Conservation (phyloP, 2,329 filamentous ascomycete species). For the Fusarium sp. region DNA sequence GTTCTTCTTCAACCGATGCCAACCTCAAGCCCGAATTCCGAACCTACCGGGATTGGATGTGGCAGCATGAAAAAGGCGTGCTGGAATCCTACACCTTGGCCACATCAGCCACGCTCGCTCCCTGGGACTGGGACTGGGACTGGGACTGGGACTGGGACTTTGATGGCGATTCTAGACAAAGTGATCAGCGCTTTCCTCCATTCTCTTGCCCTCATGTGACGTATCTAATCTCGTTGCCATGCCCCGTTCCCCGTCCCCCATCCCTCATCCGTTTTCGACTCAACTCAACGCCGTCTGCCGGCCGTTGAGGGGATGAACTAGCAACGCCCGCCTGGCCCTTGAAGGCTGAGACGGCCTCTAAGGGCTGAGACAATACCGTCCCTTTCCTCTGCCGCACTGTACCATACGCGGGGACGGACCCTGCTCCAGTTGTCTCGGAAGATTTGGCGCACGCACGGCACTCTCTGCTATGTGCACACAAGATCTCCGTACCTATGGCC, state of each 20-base stretch:
- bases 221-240: slow-evolving; percentile 20
- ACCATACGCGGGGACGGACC: slow-evolving; percentile 9
- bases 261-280: neutral
- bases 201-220: slow-evolving; percentile 35
- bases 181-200: slow-evolving; percentile 32
- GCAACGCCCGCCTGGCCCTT: slow-evolving; percentile 15
- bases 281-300: slow-evolving; percentile 11
- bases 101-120: slow-evolving; percentile 9
- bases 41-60: neutral
- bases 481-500: neutral
- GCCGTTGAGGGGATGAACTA: neutral
- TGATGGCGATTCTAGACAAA: slow-evolving; percentile 28
- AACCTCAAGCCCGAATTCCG: neutral
- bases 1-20: slow-evolving; percentile 6
- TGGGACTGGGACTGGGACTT: neutral
- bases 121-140: neutral
- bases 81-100: neutral
- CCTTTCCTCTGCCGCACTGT: neutral
- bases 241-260: slow-evolving; percentile 3
- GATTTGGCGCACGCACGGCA: slow-evolving; percentile 1
- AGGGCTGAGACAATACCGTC: slow-evolving; percentile 26
- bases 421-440: slow-evolving; percentile 7
- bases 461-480: neutral
- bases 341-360: slow-evolving; percentile 26
- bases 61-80: slow-evolving; percentile 5